Evolutionary conservation across 164 flowering plant species (phyloP).

Genomic region (Echeveria elegans): DNA sequence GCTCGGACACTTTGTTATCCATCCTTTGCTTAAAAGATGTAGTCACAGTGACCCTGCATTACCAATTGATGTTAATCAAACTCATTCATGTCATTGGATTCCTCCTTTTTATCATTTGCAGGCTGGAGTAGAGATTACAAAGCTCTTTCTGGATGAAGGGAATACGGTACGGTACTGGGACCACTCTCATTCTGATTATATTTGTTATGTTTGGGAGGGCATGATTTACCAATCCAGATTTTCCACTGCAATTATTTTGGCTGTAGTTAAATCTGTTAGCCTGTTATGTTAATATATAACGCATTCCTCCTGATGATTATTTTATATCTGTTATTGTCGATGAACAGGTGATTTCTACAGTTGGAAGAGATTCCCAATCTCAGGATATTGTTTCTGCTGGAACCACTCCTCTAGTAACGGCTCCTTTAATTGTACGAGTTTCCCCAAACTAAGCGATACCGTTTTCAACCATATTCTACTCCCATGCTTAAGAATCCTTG

Average conservation of each 20-base stretch:
- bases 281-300: no score
- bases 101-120: constrained; percentile 23
- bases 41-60: no score
- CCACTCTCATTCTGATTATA: not conserved
- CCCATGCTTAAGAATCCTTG: not conserved
- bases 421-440: constrained; percentile 68
- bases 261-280: not conserved
- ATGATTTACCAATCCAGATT: not conserved
- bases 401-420: constrained; percentile 46
- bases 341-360: constrained; percentile 74
- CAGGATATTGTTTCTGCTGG: constrained; percentile 60
- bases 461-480: not conserved
- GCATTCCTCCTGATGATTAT: not conserved
- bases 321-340: constrained; percentile 11
- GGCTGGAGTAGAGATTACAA: constrained; percentile 96
- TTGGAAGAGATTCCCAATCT: constrained; percentile 71
- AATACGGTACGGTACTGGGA: constrained; percentile 43
- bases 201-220: not conserved
- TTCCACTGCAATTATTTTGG: no score
- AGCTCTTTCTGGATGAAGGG: constrained; percentile 79
- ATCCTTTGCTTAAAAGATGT: not conserved
- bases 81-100: not conserved
- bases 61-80: no score
- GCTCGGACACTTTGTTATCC: not conserved
- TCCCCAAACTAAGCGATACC: not conserved